phyloP scores from a whole-genome alignment of 371 early-diverging fungal genomes.

The Apophysomyces trapeziformis region DNA sequence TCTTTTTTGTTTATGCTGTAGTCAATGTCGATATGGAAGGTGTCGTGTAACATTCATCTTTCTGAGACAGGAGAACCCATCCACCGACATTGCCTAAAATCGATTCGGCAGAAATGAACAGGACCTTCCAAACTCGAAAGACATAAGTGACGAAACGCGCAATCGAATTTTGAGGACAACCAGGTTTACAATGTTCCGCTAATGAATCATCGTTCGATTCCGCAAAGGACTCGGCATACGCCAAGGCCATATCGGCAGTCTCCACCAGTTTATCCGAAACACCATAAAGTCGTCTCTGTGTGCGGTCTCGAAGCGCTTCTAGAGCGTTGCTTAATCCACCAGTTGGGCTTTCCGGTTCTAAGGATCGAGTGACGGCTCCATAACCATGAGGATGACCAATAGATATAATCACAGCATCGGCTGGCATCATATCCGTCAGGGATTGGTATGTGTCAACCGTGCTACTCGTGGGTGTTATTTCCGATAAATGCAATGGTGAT shows the following conservation, averaged over 20 bases:
- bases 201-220: neutral
- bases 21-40: neutral
- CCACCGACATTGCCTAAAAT: conserved; percentile 19
- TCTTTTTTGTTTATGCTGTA: neutral
- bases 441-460: conserved; percentile 32
- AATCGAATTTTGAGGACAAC: neutral
- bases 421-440: conserved; percentile 37
- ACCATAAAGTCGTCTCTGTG: neutral
- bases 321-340: neutral
- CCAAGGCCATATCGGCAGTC: conserved; percentile 31
- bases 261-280: conserved; percentile 21
- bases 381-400: conserved; percentile 9
- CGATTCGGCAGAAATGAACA: conserved; percentile 42
- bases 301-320: neutral
- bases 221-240: conserved; percentile 29
- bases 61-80: conserved; percentile 1
- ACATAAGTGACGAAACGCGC: conserved; percentile 24
- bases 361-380: conserved; percentile 4
- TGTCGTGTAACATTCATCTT: conserved; percentile 1
- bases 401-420: conserved; percentile 6
- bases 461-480: conserved; percentile 13
- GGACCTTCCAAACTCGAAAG: conserved; percentile 36
- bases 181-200: neutral
- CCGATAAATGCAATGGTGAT: conserved; percentile 9
- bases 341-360: neutral